phyloP scores from a whole-genome alignment of 2,329 filamentous ascomycete genomes.

The Emericellopsis atlantica region DNA sequence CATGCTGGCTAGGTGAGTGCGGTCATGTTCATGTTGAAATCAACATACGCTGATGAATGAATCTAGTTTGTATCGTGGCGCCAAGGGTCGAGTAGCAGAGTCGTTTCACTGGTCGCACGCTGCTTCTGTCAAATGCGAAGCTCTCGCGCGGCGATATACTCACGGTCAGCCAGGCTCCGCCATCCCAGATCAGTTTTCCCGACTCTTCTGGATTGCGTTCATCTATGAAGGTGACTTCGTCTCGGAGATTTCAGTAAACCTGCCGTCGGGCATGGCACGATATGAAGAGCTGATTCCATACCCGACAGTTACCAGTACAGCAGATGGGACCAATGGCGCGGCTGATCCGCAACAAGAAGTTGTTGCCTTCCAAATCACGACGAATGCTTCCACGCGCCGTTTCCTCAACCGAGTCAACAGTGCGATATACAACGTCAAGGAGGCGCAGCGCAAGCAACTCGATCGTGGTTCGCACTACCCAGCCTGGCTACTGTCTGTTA shows the following conservation, averaged over 20 bases:
- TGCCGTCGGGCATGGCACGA: conserved; percentile 14
- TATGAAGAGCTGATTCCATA: conserved; percentile 15
- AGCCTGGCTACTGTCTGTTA: conserved; percentile 12
- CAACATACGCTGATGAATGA: no score
- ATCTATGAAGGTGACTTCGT: conserved; percentile 17
- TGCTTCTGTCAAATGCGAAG: conserved; percentile 14
- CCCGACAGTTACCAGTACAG: conserved; percentile 3
- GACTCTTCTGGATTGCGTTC: conserved; percentile 15
- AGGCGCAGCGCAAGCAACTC: conserved; percentile 8
- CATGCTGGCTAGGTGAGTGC: conserved; percentile 14
- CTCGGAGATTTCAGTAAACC: conserved; percentile 13
- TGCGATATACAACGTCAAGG: conserved; percentile 14
- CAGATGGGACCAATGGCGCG: not conserved
- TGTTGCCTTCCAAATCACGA: conserved; percentile 16
- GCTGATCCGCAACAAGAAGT: conserved; percentile 9
- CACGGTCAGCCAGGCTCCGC: not conserved
- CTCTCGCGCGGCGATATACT: conserved; percentile 6
- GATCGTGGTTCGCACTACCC: conserved; percentile 7
- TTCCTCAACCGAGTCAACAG: conserved; percentile 16
- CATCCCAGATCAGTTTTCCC: conserved; percentile 10
- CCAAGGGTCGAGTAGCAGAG: conserved; percentile 9
- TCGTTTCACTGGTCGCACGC: conserved; percentile 13
- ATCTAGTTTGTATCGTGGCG: conserved; percentile 12
- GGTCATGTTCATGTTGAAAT: no score
- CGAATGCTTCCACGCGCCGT: conserved; percentile 15